A percentile compares a stretch with the other conserved stretches of the same genome.
Evolutionary conservation across 805 yeast species (phyloP).

Genomic region (Barnettozyma californica): DNA sequence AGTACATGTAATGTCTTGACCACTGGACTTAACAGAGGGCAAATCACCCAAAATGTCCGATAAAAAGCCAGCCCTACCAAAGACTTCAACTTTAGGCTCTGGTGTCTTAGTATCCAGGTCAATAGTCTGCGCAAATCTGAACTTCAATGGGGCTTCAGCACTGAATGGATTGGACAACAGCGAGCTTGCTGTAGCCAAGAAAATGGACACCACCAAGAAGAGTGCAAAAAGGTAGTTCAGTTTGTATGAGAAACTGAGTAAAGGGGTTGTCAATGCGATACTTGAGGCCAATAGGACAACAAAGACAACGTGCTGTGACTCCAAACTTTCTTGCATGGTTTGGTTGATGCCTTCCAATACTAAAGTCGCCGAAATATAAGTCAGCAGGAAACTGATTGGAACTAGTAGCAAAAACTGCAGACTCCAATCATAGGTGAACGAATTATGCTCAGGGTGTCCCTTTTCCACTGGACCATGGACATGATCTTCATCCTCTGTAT

Average conservation of each 20-base stretch:
- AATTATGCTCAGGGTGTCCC: slow-evolving; percentile 24
- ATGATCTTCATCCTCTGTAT: slow-evolving; percentile 12
- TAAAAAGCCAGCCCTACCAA: slow-evolving; percentile 47
- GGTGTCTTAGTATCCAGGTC: slow-evolving; percentile 33
- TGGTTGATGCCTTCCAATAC: slow-evolving; percentile 62
- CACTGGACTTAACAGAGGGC: slow-evolving; percentile 51
- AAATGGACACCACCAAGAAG: slow-evolving; percentile 33
- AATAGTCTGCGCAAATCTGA: slow-evolving; percentile 61
- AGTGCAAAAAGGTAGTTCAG: slow-evolving; percentile 47
- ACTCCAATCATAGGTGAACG: slow-evolving; percentile 74
- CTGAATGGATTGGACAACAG: slow-evolving; percentile 54
- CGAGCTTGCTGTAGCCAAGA: slow-evolving; percentile 35
- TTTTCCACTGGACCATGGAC: slow-evolving; percentile 2
- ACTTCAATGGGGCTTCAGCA: slow-evolving; percentile 57
- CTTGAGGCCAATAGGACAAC: slow-evolving; percentile 31
- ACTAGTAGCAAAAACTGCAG: slow-evolving; percentile 64
- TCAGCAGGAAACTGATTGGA: slow-evolving; percentile 57
- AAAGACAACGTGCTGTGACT: slow-evolving; percentile 37
- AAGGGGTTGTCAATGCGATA: slow-evolving; percentile 39
- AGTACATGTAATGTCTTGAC: slow-evolving; percentile 31
- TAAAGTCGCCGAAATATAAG: slow-evolving; percentile 46
- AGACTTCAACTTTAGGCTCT: slow-evolving; percentile 37
- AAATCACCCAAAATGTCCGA: slow-evolving; percentile 46
- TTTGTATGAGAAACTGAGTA: slow-evolving; percentile 67
- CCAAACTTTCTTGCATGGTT: slow-evolving; percentile 61